Percentiles rank a stretch among this genome's conserved stretches.
Conservation (phyloP, 768 basidiomycete species). For the Butyriboletus loyo region DNA sequence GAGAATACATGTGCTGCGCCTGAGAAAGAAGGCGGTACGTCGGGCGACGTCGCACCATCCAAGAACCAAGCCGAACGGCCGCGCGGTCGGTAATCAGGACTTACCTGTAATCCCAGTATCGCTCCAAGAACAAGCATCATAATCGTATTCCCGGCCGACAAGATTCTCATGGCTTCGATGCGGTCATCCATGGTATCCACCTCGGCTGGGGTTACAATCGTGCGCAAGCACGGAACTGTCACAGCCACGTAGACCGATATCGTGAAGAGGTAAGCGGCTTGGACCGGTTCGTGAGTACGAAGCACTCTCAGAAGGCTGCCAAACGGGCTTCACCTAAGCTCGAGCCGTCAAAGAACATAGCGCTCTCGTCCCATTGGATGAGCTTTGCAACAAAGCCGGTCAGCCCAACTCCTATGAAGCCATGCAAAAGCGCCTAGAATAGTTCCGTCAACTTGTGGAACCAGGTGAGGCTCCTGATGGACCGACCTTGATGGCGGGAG, state of each 20-base stretch:
- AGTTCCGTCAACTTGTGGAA: background rate
- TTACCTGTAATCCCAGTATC: constrained; percentile 71
- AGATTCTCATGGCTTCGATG: constrained; percentile 73
- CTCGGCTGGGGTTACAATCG: constrained; percentile 59
- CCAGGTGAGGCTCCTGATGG: background rate
- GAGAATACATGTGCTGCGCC: background rate
- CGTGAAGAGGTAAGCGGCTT: constrained; percentile 73
- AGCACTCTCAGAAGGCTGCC: background rate
- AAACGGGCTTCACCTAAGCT: constrained; percentile 61
- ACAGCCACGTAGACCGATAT: constrained; percentile 82
- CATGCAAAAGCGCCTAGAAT: constrained; percentile 78
- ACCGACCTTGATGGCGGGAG: constrained; percentile 87
- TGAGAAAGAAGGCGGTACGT: constrained; percentile 5
- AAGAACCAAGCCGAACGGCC: background rate
- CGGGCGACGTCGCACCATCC: constrained; percentile 3
- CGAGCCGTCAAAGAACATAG: constrained; percentile 92
- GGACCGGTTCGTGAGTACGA: constrained; percentile 13
- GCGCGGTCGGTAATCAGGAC: constrained; percentile 20
- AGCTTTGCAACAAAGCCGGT: constrained; percentile 75
- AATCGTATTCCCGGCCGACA: constrained; percentile 86
- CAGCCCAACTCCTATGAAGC: constrained; percentile 76
- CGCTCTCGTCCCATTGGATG: constrained; percentile 86
- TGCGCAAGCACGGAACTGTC: constrained; percentile 72
- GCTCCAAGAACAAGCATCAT: constrained; percentile 65
- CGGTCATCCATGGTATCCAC: constrained; percentile 63